Base-by-base conservation (phyloP, 1,284 basidiomycete genomes). In the Kalmanozyma brasiliensis region DNA sequence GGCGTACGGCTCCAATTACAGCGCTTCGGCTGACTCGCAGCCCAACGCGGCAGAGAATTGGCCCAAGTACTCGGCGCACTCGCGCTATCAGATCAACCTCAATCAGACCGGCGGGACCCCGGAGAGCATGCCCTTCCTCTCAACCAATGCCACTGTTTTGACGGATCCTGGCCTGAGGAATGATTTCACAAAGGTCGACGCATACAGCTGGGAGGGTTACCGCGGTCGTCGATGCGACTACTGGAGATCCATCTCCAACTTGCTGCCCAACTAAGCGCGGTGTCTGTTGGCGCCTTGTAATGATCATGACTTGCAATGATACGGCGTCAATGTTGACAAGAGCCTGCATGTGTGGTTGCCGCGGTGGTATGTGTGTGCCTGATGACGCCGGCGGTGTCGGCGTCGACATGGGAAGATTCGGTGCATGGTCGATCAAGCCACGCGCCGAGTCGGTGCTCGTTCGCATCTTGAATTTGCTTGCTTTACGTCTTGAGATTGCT, bases 81-180 rank as follows among this genome's bases (percentile, higher is more conserved):
- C 16, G 8, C 62, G 56, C 3, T 59, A 59, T 23, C 62, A 65
- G 48, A 59, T 65, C 48, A 59, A 65, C 52, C 48, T 65, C 26
- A 65, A 65, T 35, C 56, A 65, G 43, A 65, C 62, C 11, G 56
- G 52, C 13, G 62, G 62, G 13, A 53, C 51, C 3, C 35, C 45
- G 1, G 10, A 11, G 16, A 20, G 22, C 14, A 19, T 42, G 16
- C 47, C 32, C 3, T 13, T 35, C 29, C 53, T 63, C 16, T 52
- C 52, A 17, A 30, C 17, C 9, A 34, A 51, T 8, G 30, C 33
- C 2, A 51, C 56, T 23, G 41, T 48, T 17, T 23, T 43, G 20
- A 49, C 47, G 19, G 51, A 35, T 3, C 20, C 33, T 2, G 34
- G 48, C 4, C 30, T 51, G 2, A 44, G 9, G 13, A 40, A 45